Evolutionary conservation across 1,284 basidiomycete species (phyloP), one percentile per base, ranked within the genome.

Genomic region (Microbotryum scabiosae): DNA sequence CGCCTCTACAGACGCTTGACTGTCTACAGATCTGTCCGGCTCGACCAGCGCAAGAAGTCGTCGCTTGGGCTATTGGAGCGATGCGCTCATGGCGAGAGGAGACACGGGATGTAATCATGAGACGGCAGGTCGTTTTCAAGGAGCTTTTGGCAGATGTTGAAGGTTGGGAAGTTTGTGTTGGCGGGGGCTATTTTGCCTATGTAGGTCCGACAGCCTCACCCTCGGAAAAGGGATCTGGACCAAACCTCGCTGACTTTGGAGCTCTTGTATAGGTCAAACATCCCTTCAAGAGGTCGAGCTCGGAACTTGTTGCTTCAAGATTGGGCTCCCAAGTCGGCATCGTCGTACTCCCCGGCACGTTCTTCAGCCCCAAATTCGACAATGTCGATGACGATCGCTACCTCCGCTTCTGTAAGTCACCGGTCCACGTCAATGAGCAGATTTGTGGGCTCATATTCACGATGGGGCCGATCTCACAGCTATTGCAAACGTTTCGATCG

Each of bases 1-100:
- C 36, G 36, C 36, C 16, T 41, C 36, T 18, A 41, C 36, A 41
- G 14, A 79, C 86, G 18, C 79, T 88, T 16, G 90, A 93, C 75
- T 87, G 85, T 68, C 78, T 90, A 54, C 81, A 82, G 65, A 87
- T 90, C 60, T 90, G 88, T 69, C 79, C 88, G 0, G 85, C 87
- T 18, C 81, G 85, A 5, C 80, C 85, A 2, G 79, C 85, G 7
- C 88, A 90, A 71, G 73, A 82, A 12, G 86, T 85, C 0, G 78
- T 90, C 10, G 79, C 81, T 0, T 70, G 69, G 65, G 64, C 70
- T 0, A 56, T 71, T 21, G 56, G 58, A 4, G 60, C 51, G 4
- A 56, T 55, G 18, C 28, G 61, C 4, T 30, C 32, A 32, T 63
- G 83, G 71, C 79, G 91, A 45, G 73, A 72, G 20, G 73, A 74